Conservation (phyloP, 2,329 filamentous ascomycete species). For the Paraphoma chrysanthemicola region DNA sequence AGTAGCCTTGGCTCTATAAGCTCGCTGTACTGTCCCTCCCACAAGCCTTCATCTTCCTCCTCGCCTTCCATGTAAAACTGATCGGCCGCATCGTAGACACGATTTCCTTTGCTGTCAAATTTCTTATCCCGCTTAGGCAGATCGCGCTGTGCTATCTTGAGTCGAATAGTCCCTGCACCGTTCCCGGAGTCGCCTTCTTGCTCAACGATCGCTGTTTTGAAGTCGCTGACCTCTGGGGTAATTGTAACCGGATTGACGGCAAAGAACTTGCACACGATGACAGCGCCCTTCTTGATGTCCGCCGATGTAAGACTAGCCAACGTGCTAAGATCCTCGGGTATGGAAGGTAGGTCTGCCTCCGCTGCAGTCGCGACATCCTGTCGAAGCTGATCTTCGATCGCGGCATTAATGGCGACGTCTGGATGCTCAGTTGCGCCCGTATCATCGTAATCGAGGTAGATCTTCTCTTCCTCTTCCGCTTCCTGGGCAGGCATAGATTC, state of each 20-base stretch:
- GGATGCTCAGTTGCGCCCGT: constrained; percentile 24
- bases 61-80: constrained; percentile 41
- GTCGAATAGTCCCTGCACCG: constrained; percentile 61
- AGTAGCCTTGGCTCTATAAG: constrained; percentile 39
- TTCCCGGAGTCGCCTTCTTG: constrained; percentile 56
- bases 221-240: constrained; percentile 68
- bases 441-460: constrained; percentile 44
- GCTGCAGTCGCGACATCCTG: constrained; percentile 54
- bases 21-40: constrained; percentile 35
- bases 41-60: constrained; percentile 33
- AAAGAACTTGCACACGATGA: constrained; percentile 72
- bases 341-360: constrained; percentile 66
- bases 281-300: constrained; percentile 64
- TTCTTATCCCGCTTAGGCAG: constrained; percentile 62
- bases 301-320: constrained; percentile 60
- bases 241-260: constrained; percentile 66
- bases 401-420: constrained; percentile 27
- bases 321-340: constrained; percentile 64
- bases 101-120: constrained; percentile 73
- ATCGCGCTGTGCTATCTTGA: constrained; percentile 75
- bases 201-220: constrained; percentile 67
- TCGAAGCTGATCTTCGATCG: constrained; percentile 41
- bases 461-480: constrained; percentile 45
- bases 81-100: constrained; percentile 72
- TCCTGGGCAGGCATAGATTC: constrained; percentile 45